Evolutionary conservation across 1,284 basidiomycete genomes (phyloP), one percentile per base, ranked within the genome.

Genomic region (Sporisorium scitamineum): DNA sequence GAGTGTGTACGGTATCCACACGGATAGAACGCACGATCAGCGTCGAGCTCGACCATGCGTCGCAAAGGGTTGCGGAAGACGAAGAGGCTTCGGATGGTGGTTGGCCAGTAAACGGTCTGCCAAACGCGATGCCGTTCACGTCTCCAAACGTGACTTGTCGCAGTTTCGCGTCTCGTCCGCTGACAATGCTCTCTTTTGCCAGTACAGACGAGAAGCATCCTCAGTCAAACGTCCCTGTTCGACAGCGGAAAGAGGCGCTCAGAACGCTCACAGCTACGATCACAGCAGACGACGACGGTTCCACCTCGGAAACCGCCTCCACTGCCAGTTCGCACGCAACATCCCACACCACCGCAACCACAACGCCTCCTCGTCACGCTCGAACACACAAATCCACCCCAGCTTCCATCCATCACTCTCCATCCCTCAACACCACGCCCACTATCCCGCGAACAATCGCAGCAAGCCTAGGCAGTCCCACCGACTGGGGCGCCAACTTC

Each of bases 401-500:
- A 4, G 39, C 39, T 9, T 39, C 37, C 14, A 18, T n/a, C 37
- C 37, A 18, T n/a, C 37, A 7, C 48, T 51, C 48, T n/a, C 37
- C 37, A 4, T 5, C 18, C 3, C 11, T 39, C 52, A 31, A 24
- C 37, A 2, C 6, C 6, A 22, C 14, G 1, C 20, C 22, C 13
- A 27, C 8, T 14, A 24, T 18, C 10, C 6, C 27, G 22, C 51
- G 11, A 13, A 22, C 18, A 34, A 41, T 16, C 34, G 7, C 10
- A 3, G 24, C 34, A 3, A 42, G 34, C 52, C 20, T 39, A 3
- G 13, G n/a, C 51, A 41, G 31, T 5, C 4, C 44, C n/a, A 58
- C 26, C 39, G 29, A 42, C 2, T 79, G 77, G 79, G 75, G 72
- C 4, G 60, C 60, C 0, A 68, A 79, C 18, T 81, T 81, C 54